Base-by-base conservation (phyloP, 495 filamentous ascomycete species). In the Penicillium lividum region DNA sequence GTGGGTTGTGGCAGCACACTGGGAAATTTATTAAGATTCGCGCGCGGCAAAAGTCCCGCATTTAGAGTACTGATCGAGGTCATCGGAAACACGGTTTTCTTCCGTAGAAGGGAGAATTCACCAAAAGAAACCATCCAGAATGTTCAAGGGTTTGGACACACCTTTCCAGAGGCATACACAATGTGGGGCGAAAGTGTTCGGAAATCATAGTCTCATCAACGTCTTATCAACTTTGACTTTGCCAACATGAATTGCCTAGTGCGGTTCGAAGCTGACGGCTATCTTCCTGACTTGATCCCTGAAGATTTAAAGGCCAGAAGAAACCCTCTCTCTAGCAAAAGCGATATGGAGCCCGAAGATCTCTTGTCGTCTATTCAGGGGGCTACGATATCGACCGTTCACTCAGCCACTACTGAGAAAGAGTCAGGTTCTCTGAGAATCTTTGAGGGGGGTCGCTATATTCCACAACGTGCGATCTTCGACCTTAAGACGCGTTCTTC, bases 401-500 rank as follows among this genome's bases (percentile, higher is more conserved):
- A 34, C 30, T 30, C 42, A 4, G 15, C 6, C 40, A 29, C 28
- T 33, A 45, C 34, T 8, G 13, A 47, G 9, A 30, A 55, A 5
- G 54, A 56, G 13, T 11, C 25, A 2, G n/a, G 45, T 1, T 2
- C 42, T 16, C 61, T 69, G 8, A 30, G 16, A 0, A 44, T 67
- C 34, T 18, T 31, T 13, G 49, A 29, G 4, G 53, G 43, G 9
- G 68, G 66, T 27, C 43, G 47, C 4, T 4, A 30, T 30, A 50
- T 66, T 16, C 62, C 71, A 8, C 86, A 87, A 51, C 31, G 66
- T 5, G 68, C 75, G 8, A 68, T 88, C n/a, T 84, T 90, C 62
- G 87, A 89, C 54, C 71, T 90, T 49, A 89, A 90, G 61, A 91
- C 88, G 1, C 79, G 84, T 8, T 78, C 75, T 22, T 64, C 75